Evolutionary conservation across 108 stramenopile genomes (phyloP), one percentile per base, ranked within the genome.

Genomic region (Aurantiochytrium sp.): DNA sequence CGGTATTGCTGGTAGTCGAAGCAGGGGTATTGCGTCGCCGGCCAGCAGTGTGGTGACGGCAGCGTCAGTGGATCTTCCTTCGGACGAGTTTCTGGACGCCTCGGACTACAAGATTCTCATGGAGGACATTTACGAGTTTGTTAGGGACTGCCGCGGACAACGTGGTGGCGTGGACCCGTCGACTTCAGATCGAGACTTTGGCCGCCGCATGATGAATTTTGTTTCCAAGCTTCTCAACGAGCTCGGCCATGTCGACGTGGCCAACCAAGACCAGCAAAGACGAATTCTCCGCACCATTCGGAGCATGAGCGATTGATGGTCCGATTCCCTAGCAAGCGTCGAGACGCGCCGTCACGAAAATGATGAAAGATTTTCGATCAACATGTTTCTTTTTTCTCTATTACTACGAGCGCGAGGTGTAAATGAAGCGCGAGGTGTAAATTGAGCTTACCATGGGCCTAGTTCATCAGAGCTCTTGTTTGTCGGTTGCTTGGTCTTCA

Each of bases 211-310:
- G 76, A 47, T 83, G 49, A 83, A 83, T 45, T 83, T 83, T 23
- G n/a, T 83, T 35, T 53, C 76, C 76, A 83, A 83, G 76, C 76
- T 83, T 16, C 51, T 83, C 10, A 83, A 53, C 51, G 76, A 83
- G 76, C 76, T 83, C 23, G 76, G 76, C 51, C 76, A 83, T 23
- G 45, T 12, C 28, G 76, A 83, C 51, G 51, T 83, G 19, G 51
- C 45, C 4, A 83, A 47, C n/a, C 49, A 47, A 12, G 76, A 83
- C 8, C 76, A 83, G 76, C 76, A 83, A 28, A 43, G 76, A 16
- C 3, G 51, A 6, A 83, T 83, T 23, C 45, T 83, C 76, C 45
- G 28, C 49, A 53, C 76, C 6, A 25, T 83, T 28, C 64, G 64
- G 42, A 69, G 3, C 64, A 69, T 69, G 64, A 69, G 64, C 42